Conservation (phyloP, 495 filamentous ascomycete species). For the Podospora didyma region DNA sequence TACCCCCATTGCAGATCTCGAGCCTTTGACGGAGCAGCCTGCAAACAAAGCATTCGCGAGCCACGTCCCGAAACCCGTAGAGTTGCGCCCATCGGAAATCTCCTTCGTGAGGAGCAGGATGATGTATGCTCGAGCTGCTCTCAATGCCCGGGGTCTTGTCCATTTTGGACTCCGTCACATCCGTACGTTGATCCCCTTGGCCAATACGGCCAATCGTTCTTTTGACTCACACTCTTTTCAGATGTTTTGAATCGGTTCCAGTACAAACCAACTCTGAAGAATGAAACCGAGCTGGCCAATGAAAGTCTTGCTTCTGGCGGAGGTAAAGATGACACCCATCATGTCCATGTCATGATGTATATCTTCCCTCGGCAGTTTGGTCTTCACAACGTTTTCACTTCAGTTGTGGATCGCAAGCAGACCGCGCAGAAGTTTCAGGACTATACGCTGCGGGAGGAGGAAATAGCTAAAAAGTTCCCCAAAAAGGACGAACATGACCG, state of each 20-base stretch:
- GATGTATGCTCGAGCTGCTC: slow-evolving; percentile 71
- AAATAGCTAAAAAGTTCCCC: slow-evolving; percentile 53
- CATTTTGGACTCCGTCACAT: slow-evolving; percentile 73
- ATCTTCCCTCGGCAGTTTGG: slow-evolving; percentile 90
- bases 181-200: slow-evolving; percentile 53
- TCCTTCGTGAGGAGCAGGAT: slow-evolving; percentile 78
- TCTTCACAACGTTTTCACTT: slow-evolving; percentile 87
- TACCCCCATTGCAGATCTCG: slow-evolving; percentile 39
- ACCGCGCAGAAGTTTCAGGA: slow-evolving; percentile 72
- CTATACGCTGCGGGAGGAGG: slow-evolving; percentile 77
- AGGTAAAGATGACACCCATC: slow-evolving; percentile 46
- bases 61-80: slow-evolving; percentile 3
- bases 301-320: background rate
- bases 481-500: slow-evolving; percentile 14
- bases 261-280: slow-evolving; percentile 20
- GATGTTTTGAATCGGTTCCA: slow-evolving; percentile 81
- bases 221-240: slow-evolving; percentile 30
- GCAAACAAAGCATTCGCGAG: slow-evolving; percentile 12
- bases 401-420: slow-evolving; percentile 55
- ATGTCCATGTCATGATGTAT: slow-evolving; percentile 78
- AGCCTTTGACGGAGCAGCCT: slow-evolving; percentile 16
- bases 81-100: slow-evolving; percentile 55
- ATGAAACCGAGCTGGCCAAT: slow-evolving; percentile 1
- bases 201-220: background rate
- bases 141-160: slow-evolving; percentile 63